A percentile compares a stretch with the other conserved stretches of the same genome.
Conservation (phyloP, 1,284 basidiomycete genomes). For the Cryptococcus sp. region DNA sequence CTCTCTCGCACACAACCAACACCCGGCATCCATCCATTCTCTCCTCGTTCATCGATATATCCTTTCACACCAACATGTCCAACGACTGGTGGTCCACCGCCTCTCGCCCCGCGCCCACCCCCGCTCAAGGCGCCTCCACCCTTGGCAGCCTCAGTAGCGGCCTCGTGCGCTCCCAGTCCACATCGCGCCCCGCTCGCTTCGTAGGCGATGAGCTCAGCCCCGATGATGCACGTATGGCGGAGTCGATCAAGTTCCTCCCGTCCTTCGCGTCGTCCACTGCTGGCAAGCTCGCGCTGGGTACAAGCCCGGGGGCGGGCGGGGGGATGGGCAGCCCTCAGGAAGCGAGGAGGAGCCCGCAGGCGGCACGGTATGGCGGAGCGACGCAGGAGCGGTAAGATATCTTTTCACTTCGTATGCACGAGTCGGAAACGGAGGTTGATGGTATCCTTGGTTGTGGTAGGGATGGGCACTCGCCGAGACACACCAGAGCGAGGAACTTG, state of each 20-base stretch:
- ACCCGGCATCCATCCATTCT: too few species aligned
- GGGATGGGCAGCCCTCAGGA: constrained; percentile 7
- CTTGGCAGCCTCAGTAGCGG: not conserved
- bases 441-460: not conserved
- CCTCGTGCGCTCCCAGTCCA: constrained; percentile 3
- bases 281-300: constrained; percentile 37
- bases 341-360: constrained; percentile 11
- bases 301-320: constrained; percentile 13
- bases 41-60: too few species aligned
- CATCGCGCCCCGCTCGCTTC: not conserved
- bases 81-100: constrained; percentile 21
- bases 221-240: constrained; percentile 35
- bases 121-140: constrained; percentile 3
- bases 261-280: constrained; percentile 38
- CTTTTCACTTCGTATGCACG: not conserved
- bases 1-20: too few species aligned
- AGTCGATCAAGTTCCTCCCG: constrained; percentile 41
- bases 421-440: not conserved
- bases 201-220: constrained; percentile 36
- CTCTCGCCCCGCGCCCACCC: constrained; percentile 1
- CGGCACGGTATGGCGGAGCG: not conserved
- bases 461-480: constrained; percentile 18
- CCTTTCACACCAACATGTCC: constrained; percentile 9
- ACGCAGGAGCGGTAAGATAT: constrained; percentile 7
- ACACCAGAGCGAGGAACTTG: constrained; percentile 18